Evolutionary conservation across 768 basidiomycete genomes (phyloP), one percentile per base, ranked within the genome.

Genomic region (Auricularia auricula-judae): DNA sequence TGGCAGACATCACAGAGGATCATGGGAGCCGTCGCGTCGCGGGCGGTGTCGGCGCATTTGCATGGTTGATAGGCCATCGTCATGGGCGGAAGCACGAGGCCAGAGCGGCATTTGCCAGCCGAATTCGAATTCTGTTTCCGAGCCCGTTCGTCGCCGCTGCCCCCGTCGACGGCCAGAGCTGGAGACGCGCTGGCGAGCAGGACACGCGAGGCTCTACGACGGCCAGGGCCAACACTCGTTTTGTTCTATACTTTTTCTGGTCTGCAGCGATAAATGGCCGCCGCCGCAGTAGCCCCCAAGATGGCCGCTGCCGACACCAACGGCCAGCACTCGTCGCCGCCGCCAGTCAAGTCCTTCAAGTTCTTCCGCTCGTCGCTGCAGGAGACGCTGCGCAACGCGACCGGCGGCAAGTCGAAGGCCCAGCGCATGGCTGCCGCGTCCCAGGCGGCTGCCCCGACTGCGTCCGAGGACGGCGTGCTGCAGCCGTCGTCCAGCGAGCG

Each of bases 1-100:
- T 76, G 79, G 72, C 91, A 93, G 62, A 81, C 77, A 33, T 83
- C 80, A 71, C 91, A 93, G 42, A 76, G 76, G 61, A 93, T 86
- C 90, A 92, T 91, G 12, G 90, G 89, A 4, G 86, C 81, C 36
- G 88, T 90, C 76, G 91, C 87, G 72, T 92, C 87, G 44, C 56
- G 56, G 29, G 56, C 23, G 29, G 29, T 14, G 56, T 33, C 56
- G 56, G 11, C 56, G 56, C 56, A 59, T 12, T 14, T 14, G 56
- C 56, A 59, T 59, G 56, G 21, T 54, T 54, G 39, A 21, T 16
- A 51, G 21, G 47, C 47, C 47, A 21, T 51, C 56, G 56, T 35
- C 56, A 59, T 59, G 56, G 47, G 56, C 34, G 29, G 29, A 59
- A 59, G 56, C 56, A 59, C 56, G 34, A 23, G 56, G 47, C 47